A percentile compares a stretch with the other conserved stretches of the same genome.
These are phyloP conservation scores for Isoetes engelmannii DNA, from an alignment of 83 land plant species.

Conservation along the genomic window DNA sequence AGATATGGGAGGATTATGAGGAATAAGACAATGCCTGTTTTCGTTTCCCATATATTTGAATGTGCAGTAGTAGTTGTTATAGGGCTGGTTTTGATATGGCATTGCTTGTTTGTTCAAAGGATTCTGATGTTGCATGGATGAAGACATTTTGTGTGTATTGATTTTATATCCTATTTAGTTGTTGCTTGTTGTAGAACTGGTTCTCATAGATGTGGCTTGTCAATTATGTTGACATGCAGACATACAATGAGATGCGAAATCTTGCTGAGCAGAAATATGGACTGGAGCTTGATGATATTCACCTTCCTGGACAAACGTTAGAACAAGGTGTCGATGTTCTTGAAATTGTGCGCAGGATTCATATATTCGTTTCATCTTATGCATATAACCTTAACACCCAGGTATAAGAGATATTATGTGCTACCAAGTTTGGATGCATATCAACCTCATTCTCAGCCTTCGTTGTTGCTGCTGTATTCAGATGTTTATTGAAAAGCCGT, in stretches of 20 bases:
- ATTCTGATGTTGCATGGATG: too few relatives aligned
- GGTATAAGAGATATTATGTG: slow-evolving; percentile 16
- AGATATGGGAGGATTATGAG: too few relatives aligned
- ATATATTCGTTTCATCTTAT: slow-evolving; percentile 39
- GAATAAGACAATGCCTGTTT: too few relatives aligned
- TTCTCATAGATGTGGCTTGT: neutral
- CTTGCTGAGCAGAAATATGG: slow-evolving; percentile 50
- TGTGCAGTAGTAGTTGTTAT: too few relatives aligned
- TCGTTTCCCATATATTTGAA: too few relatives aligned
- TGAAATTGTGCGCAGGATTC: slow-evolving; percentile 40
- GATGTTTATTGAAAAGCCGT: slow-evolving; percentile 31
- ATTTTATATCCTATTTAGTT: too few relatives aligned
- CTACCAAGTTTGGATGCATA: neutral
- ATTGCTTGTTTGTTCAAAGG: too few relatives aligned
- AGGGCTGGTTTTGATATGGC: too few relatives aligned
- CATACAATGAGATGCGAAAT: slow-evolving; percentile 43
- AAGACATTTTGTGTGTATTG: too few relatives aligned
- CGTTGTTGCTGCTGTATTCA: neutral
- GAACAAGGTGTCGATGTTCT: slow-evolving; percentile 43
- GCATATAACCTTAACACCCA: slow-evolving; percentile 50
- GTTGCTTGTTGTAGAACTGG: too few relatives aligned
- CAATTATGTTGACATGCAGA: slow-evolving; percentile 21
- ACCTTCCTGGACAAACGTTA: slow-evolving; percentile 40
- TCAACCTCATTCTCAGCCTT: slow-evolving; percentile 1
- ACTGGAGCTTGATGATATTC: slow-evolving; percentile 42